These are phyloP conservation scores for Ceratobasidium theobromae DNA, from an alignment of 1,284 basidiomycete species.

Conservation along the genomic window DNA sequence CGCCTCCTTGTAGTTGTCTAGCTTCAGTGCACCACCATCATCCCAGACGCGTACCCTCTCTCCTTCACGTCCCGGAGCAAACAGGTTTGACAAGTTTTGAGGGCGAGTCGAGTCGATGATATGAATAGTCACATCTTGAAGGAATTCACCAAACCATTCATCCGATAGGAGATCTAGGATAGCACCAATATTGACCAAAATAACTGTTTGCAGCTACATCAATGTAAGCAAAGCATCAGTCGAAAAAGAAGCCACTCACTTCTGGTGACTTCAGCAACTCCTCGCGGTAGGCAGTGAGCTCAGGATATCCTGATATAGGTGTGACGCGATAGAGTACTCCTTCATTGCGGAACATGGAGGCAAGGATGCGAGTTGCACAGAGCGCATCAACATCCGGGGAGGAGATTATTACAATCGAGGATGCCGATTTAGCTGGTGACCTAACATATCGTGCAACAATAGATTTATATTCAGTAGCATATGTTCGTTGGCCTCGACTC, in stretches of 20 bases:
- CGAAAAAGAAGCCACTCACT: constrained; percentile 49
- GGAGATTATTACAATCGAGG: constrained; percentile 81
- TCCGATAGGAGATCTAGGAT: constrained; percentile 77
- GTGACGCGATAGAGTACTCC: constrained; percentile 89
- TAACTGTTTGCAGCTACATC: constrained; percentile 82
- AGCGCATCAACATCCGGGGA: constrained; percentile 89
- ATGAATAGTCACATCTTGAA: constrained; percentile 68
- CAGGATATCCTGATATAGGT: constrained; percentile 86
- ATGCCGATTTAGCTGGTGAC: constrained; percentile 71
- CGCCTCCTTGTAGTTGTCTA: constrained; percentile 66
- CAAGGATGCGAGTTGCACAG: constrained; percentile 86
- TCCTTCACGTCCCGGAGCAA: constrained; percentile 67
- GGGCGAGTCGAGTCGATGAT: constrained; percentile 94
- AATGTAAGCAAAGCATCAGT: constrained; percentile 16
- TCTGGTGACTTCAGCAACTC: constrained; percentile 70
- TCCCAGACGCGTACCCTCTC: constrained; percentile 86
- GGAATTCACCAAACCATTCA: constrained; percentile 74
- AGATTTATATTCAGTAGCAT: constrained; percentile 30
- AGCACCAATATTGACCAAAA: constrained; percentile 91
- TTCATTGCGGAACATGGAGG: constrained; percentile 89
- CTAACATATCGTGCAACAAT: constrained; percentile 40
- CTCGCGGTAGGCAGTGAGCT: constrained; percentile 65
- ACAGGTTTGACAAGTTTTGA: constrained; percentile 87
- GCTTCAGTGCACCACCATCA: constrained; percentile 72
- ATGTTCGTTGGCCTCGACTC: constrained; percentile 26